These are phyloP conservation scores for Blastosporella zonata DNA, from an alignment of 1,284 basidiomycete genomes.

Conservation along the genomic window DNA sequence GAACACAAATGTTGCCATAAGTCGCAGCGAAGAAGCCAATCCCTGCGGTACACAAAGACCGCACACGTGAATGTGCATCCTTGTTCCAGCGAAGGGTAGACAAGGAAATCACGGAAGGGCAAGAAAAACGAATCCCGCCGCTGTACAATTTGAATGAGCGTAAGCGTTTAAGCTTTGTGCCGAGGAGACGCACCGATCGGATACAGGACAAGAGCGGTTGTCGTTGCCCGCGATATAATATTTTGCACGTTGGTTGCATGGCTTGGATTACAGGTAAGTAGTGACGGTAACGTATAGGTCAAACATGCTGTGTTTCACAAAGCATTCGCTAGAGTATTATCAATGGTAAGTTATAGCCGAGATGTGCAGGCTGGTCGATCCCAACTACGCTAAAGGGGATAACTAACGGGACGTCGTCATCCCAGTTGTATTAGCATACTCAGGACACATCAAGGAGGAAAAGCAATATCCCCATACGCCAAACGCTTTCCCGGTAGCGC, in stretches of 20 bases:
- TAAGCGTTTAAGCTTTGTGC: not conserved
- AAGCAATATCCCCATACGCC: slow-evolving; percentile 64
- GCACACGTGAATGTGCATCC: slow-evolving; percentile 32
- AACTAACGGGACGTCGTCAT: slow-evolving; percentile 13
- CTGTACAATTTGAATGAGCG: slow-evolving; percentile 26
- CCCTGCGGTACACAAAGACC: slow-evolving; percentile 33
- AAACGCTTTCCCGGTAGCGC: slow-evolving; percentile 41
- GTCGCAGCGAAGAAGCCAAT: slow-evolving; percentile 37
- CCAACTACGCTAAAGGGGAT: slow-evolving; percentile 37
- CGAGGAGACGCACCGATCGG: slow-evolving; percentile 42
- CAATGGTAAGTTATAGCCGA: slow-evolving; percentile 34
- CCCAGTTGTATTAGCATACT: slow-evolving; percentile 24
- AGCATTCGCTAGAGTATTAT: slow-evolving; percentile 40
- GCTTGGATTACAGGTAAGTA: slow-evolving; percentile 27
- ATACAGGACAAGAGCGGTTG: slow-evolving; percentile 26
- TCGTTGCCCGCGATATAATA: slow-evolving; percentile 37
- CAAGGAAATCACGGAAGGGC: slow-evolving; percentile 46
- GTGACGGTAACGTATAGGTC: not conserved
- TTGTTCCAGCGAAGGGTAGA: slow-evolving; percentile 40
- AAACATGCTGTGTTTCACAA: slow-evolving; percentile 34
- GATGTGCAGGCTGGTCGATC: slow-evolving; percentile 37
- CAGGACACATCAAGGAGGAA: slow-evolving; percentile 45
- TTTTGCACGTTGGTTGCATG: slow-evolving; percentile 34
- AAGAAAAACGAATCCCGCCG: slow-evolving; percentile 50
- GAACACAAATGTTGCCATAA: slow-evolving; percentile 31